Conservation (phyloP, 352 stramenopile species). For the Phytophthora sansomeana region DNA sequence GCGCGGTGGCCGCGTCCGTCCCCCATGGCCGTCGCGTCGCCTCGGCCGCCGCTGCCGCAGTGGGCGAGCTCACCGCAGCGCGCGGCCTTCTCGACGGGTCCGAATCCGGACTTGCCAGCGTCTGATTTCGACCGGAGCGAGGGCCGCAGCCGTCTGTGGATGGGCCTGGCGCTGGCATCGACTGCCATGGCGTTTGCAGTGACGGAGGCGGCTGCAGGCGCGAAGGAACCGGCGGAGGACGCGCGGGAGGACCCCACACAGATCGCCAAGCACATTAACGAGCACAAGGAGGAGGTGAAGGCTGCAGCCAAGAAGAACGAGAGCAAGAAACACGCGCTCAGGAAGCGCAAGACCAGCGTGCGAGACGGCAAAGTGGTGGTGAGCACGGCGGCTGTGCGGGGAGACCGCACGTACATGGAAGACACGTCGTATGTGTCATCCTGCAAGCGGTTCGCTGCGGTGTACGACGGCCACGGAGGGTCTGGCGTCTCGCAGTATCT, state of each 20-base stretch:
- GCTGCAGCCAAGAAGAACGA: conserved; percentile 21
- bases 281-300: conserved; percentile 37
- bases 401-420: conserved; percentile 84
- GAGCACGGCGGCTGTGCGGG: conserved; percentile 76
- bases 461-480: conserved; percentile 89
- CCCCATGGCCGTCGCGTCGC: conserved; percentile 9
- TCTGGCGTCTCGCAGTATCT: conserved; percentile 73
- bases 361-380: conserved; percentile 52
- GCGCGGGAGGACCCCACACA: conserved; percentile 21
- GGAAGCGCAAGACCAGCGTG: conserved; percentile 64
- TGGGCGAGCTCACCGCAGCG: conserved; percentile 1
- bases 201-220: conserved; percentile 23
- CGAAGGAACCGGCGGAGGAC: conserved; percentile 18
- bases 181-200: conserved; percentile 21
- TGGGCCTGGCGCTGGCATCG: conserved; percentile 28
- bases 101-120: conserved; percentile 11
- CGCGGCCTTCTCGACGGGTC: conserved; percentile 16
- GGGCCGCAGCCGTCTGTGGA: conserved; percentile 17
- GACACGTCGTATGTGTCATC: conserved; percentile 83
- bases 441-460: conserved; percentile 82
- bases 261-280: conserved; percentile 27
- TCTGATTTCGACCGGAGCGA: conserved; percentile 27
- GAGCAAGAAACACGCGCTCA: conserved; percentile 34
- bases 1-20: conserved; percentile 21
- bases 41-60: conserved; percentile 2